Evolutionary conservation across 331 rosid genomes (phyloP), one percentile per base, ranked within the genome.

Genomic region (Pyracantha coccinea): DNA sequence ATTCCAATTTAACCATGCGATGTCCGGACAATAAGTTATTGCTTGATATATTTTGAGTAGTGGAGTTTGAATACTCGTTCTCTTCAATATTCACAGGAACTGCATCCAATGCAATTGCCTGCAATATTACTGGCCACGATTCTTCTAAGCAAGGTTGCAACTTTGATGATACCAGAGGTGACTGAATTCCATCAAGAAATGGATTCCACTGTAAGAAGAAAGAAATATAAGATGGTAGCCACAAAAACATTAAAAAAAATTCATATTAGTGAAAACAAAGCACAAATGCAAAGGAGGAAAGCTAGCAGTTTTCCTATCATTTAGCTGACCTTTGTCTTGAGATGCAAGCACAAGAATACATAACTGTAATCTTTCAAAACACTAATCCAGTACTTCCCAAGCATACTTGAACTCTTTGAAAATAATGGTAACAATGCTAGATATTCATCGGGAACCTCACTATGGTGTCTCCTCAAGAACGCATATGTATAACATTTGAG

Each of bases 101-200:
- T 59, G 99, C 94, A 78, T 92, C 99, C 74, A 90, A 80, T 66
- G 92, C 97, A 86, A 94, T 86, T 68, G 99, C 99, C 86, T 92
- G 99, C 85, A 94, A 84, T 76, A 94, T 87, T 76, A 94, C 93
- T 24, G 99, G 96, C 99, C 99, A 94, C 15, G 97, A 91, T 86
- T 94, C 99, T 84, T 94, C 95, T 77, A 94, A 85, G 84, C 96
- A 86, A 59, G 93, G 87, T 57, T 75, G 91, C 83, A 94, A 83
- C 84, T 91, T 92, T 64, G 89, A 87, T 78, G 88, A 86, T 68
- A 83, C 90, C 74, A 85, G 76, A 81, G 96, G 89, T 31, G 99
- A 94, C 77, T 90, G 96, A 77, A 91, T 85, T 79, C 97, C 99
- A 79, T 89, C 96, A 74, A 94, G 96, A 86, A 94, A 92, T 57